Conservation (phyloP, 176 grass and related monocot species). For the Metroxylon sagu region DNA sequence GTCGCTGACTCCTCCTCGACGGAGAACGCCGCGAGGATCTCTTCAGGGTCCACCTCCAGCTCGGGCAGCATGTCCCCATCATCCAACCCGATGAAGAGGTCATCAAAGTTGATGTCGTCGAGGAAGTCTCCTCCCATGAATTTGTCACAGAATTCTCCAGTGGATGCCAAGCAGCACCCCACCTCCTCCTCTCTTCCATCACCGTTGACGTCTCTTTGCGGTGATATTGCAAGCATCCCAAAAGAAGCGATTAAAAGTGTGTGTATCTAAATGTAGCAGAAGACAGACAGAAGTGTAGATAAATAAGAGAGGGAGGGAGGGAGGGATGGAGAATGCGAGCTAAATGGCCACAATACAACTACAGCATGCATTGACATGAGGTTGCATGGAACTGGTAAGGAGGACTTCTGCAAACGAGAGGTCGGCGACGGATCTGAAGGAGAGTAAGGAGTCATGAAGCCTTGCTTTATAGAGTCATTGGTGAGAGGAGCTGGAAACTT, state of each 20-base stretch:
- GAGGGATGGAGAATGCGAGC: too few species aligned
- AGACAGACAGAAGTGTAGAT: too few species aligned
- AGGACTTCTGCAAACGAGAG: conserved; percentile 14
- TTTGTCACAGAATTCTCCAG: conserved; percentile 1
- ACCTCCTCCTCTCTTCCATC: conserved; percentile 1
- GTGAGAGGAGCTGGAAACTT: too few species aligned
- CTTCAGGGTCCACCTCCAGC: conserved; percentile 76
- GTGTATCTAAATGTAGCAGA: not conserved
- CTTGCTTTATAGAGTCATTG: conserved; percentile 17
- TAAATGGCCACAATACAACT: too few species aligned
- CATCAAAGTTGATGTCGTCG: conserved; percentile 86
- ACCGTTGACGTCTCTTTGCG: conserved; percentile 35
- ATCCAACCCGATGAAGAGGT: conserved; percentile 48
- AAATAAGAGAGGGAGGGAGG: too few species aligned
- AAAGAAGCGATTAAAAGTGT: conserved; percentile 3
- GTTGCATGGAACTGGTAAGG: conserved; percentile 11
- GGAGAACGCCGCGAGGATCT: conserved; percentile 67
- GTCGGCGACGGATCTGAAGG: not conserved
- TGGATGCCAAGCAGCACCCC: not conserved
- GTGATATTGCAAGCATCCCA: conserved; percentile 71
- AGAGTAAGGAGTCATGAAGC: conserved; percentile 10
- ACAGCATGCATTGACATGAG: conserved; percentile 4
- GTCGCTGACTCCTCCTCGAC: not conserved
- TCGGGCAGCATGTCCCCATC: conserved; percentile 75
- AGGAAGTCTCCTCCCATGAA: conserved; percentile 32